A percentile compares a stretch with the other conserved stretches of the same genome.
Conservation (phyloP, 2,329 filamentous ascomycete species). For the Fusarium incarnatum region DNA sequence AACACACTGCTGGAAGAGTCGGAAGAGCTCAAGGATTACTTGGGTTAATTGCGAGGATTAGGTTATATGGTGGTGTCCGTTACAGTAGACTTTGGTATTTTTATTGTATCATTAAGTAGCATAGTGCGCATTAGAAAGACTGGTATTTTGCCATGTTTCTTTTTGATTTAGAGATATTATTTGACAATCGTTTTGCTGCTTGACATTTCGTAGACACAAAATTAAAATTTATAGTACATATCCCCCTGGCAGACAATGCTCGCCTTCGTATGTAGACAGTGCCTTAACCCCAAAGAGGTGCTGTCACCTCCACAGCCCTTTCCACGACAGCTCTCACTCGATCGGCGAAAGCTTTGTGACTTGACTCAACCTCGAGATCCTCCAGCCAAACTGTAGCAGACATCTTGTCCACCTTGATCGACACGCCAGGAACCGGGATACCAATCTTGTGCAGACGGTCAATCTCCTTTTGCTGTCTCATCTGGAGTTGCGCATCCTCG, state of each 20-base stretch:
- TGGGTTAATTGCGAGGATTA: constrained; percentile 54
- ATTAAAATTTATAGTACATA: not conserved
- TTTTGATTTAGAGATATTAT: not conserved
- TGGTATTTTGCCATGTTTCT: constrained; percentile 27
- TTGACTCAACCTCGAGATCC: constrained; percentile 88
- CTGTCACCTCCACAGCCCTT: constrained; percentile 86
- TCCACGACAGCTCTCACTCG: constrained; percentile 91
- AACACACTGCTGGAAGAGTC: constrained; percentile 86
- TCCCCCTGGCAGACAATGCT: not conserved
- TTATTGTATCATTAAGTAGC: constrained; percentile 51
- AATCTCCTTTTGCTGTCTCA: constrained; percentile 75
- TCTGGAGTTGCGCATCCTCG: constrained; percentile 60
- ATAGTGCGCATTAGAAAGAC: constrained; percentile 43
- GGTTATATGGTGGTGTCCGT: constrained; percentile 24
- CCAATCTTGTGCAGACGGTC: constrained; percentile 83
- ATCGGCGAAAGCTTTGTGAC: constrained; percentile 81
- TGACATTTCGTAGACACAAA: not conserved
- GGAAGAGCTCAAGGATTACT: constrained; percentile 67
- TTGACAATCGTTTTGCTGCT: not conserved
- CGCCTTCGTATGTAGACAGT: not conserved
- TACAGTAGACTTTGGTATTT: constrained; percentile 47
- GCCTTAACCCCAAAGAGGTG: constrained; percentile 72
- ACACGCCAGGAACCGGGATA: constrained; percentile 89
- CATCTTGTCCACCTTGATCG: constrained; percentile 89
- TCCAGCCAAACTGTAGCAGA: constrained; percentile 92